These are phyloP conservation scores for Pichia sp. DNA, from an alignment of 1,139 yeast genomes.

Conservation along the genomic window DNA sequence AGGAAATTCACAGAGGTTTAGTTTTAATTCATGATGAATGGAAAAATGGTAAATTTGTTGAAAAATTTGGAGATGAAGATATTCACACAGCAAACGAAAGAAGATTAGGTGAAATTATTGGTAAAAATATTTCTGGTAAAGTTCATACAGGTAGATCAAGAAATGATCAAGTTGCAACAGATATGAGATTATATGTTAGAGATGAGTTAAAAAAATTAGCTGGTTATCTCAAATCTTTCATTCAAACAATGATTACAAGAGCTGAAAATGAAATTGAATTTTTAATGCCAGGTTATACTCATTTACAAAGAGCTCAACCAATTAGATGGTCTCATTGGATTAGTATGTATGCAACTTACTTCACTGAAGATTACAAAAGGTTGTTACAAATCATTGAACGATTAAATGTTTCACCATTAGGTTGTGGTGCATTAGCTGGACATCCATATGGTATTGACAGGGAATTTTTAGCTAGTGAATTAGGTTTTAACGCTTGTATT, in stretches of 20 bases:
- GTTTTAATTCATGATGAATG: conserved; percentile 70
- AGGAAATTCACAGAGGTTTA: conserved; percentile 77
- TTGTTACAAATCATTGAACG: conserved; percentile 73
- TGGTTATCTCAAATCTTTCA: conserved; percentile 53
- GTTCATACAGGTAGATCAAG: conserved; percentile 98
- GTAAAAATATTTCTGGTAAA: conserved; percentile 88
- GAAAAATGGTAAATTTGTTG: conserved; percentile 66
- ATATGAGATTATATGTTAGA: conserved; percentile 90
- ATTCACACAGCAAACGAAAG: conserved; percentile 98
- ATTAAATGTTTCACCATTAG: conserved; percentile 85
- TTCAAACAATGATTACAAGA: conserved; percentile 61
- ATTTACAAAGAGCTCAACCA: conserved; percentile 97
- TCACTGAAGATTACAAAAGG: conserved; percentile 84
- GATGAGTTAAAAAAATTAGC: conserved; percentile 60
- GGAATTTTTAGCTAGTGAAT: conserved; percentile 70
- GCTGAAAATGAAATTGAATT: conserved; percentile 83
- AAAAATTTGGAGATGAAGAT: conserved; percentile 92
- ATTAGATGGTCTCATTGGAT: conserved; percentile 99
- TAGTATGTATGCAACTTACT: conserved; percentile 88
- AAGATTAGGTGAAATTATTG: conserved; percentile 91
- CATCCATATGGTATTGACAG: conserved; percentile 98
- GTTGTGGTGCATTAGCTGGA: conserved; percentile 97
- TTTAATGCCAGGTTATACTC: conserved; percentile 98
- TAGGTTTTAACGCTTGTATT: conserved; percentile 78
- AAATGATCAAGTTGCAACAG: conserved; percentile 98